A percentile compares a stretch with the other conserved stretches of the same genome.
These are phyloP conservation scores for Acephala macrosclerotiorum DNA, from an alignment of 2,329 filamentous ascomycete genomes.

Conservation along the genomic window DNA sequence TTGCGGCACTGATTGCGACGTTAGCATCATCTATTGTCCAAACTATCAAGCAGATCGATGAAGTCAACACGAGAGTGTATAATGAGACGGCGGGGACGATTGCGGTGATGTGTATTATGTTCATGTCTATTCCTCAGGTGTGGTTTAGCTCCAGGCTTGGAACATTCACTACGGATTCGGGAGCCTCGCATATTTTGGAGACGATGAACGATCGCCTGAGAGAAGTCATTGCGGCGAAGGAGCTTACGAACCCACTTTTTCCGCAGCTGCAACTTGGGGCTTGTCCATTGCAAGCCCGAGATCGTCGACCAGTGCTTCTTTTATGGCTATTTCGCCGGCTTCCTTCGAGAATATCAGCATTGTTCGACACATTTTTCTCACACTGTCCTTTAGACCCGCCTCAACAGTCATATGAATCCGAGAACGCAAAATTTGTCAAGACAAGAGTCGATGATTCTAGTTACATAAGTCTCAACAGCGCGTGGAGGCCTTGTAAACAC, in stretches of 20 bases:
- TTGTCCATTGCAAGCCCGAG: neutral
- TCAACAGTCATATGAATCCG: neutral
- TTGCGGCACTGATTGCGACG: constrained; percentile 1
- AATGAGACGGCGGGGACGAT: constrained; percentile 7
- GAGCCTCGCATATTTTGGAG: constrained; percentile 4
- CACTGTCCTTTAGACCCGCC: neutral
- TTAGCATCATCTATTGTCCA: constrained; percentile 11
- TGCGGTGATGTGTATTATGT: constrained; percentile 8
- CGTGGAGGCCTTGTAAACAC: constrained; percentile 18
- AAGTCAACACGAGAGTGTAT: constrained; percentile 9
- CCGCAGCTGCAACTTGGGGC: neutral
- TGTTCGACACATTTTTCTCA: neutral
- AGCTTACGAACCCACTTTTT: constrained; percentile 1
- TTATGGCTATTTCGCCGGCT: neutral
- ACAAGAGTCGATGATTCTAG: neutral
- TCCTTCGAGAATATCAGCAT: neutral
- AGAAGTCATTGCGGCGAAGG: neutral
- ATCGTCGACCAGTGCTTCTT: constrained; percentile 1
- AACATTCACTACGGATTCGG: constrained; percentile 7
- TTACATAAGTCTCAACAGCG: constrained; percentile 10
- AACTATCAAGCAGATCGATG: constrained; percentile 12
- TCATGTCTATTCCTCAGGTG: constrained; percentile 11
- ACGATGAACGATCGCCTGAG: constrained; percentile 7
- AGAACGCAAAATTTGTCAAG: neutral
- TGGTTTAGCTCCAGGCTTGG: constrained; percentile 15